Evolutionary conservation across 805 yeast species (phyloP).

Genomic region (Saccharomycopsis fermentans): DNA sequence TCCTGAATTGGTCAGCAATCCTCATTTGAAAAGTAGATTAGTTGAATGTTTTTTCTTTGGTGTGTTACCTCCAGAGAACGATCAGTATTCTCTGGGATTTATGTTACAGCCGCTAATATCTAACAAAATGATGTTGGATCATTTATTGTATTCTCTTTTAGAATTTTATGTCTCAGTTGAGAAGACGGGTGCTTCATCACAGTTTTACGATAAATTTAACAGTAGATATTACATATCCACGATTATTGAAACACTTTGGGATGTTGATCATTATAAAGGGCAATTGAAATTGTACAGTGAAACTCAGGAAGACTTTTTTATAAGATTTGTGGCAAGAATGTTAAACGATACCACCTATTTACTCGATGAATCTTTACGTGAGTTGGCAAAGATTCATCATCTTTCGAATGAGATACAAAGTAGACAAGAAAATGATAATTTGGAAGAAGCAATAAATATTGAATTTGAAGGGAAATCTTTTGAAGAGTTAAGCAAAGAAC

Average conservation of each 20-base stretch:
- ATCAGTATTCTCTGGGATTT: slow-evolving; percentile 58
- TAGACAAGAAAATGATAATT: slow-evolving; percentile 26
- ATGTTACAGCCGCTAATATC: slow-evolving; percentile 56
- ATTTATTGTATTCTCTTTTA: slow-evolving; percentile 71
- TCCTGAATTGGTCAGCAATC: slow-evolving; percentile 80
- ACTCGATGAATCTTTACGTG: slow-evolving; percentile 81
- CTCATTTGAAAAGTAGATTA: slow-evolving; percentile 80
- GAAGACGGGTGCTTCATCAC: slow-evolving; percentile 89
- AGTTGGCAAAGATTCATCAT: slow-evolving; percentile 66
- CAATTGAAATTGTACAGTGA: slow-evolving; percentile 63
- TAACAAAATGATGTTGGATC: slow-evolving; percentile 49
- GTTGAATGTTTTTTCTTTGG: slow-evolving; percentile 78
- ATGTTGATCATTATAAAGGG: slow-evolving; percentile 51
- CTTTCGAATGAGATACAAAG: slow-evolving; percentile 54
- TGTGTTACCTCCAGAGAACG: slow-evolving; percentile 39
- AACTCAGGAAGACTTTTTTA: slow-evolving; percentile 70
- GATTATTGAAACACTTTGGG: slow-evolving; percentile 78
- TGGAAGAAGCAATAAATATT: slow-evolving; percentile 24
- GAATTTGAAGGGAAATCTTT: slow-evolving; percentile 28
- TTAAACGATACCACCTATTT: slow-evolving; percentile 88
- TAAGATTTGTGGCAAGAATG: slow-evolving; percentile 88
- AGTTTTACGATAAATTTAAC: slow-evolving; percentile 93
- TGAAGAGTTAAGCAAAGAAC: slow-evolving; percentile 48
- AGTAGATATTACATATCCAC: slow-evolving; percentile 78
- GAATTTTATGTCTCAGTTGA: slow-evolving; percentile 92